phyloP scores from a whole-genome alignment of 768 basidiomycete genomes.

The Scleroderma citrinum region DNA sequence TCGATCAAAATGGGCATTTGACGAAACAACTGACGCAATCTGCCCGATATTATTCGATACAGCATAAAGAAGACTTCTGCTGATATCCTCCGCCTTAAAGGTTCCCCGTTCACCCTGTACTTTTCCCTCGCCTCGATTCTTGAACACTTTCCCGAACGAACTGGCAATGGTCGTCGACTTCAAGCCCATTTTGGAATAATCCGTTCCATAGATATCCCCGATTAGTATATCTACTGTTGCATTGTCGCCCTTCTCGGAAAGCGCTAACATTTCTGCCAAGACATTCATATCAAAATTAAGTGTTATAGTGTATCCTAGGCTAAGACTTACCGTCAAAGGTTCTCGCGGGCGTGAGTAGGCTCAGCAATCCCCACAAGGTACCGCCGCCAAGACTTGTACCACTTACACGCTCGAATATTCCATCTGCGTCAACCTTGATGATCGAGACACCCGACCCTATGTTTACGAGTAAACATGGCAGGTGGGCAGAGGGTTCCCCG shows the following conservation, averaged over 20 bases:
- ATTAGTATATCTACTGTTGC: conserved; percentile 96
- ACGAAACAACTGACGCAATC: conserved; percentile 77
- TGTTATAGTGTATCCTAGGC: background rate
- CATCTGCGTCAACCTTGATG: conserved; percentile 95
- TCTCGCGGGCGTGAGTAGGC: conserved; percentile 89
- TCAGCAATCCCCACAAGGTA: conserved; percentile 94
- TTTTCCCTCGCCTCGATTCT: conserved; percentile 55
- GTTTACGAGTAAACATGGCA: conserved; percentile 95
- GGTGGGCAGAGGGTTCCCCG: conserved; percentile 72
- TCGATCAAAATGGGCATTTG: conserved; percentile 2
- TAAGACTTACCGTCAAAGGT: conserved; percentile 86
- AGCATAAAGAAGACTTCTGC: conserved; percentile 89
- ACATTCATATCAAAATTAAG: background rate
- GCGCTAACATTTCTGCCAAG: conserved; percentile 82
- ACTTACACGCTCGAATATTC: conserved; percentile 91
- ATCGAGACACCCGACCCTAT: conserved; percentile 98
- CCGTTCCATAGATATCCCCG: conserved; percentile 98
- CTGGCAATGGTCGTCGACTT: conserved; percentile 98
- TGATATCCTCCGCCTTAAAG: conserved; percentile 91
- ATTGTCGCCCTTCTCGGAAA: conserved; percentile 94
- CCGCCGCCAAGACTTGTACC: conserved; percentile 97
- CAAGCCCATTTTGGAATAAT: conserved; percentile 90
- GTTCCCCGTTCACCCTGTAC: conserved; percentile 48
- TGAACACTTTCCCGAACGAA: conserved; percentile 98
- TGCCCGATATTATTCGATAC: conserved; percentile 99